These are phyloP conservation scores for Eudorina sp. DNA, from an alignment of 139 green algal species.

Conservation along the genomic window DNA sequence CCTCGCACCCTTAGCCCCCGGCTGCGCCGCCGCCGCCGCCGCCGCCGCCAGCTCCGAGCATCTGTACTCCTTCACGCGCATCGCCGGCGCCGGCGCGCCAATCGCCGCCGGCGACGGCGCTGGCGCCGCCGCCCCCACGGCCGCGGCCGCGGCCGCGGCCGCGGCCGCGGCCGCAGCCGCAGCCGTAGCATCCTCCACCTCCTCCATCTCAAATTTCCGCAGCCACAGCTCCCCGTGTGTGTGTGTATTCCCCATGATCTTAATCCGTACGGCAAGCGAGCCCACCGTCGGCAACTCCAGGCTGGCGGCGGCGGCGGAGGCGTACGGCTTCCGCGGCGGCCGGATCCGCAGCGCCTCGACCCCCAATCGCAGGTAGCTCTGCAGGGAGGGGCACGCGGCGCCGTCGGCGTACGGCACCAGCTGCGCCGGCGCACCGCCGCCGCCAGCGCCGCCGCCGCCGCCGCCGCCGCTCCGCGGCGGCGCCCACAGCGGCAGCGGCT, in stretches of 20 bases:
- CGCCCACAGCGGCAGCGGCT: constrained; percentile 2
- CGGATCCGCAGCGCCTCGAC: constrained; percentile 7
- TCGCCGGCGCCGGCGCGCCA: not conserved
- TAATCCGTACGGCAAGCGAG: not conserved
- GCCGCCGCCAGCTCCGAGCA: not conserved
- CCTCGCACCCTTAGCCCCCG: not conserved
- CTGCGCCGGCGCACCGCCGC: too few species aligned
- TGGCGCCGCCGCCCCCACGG: not conserved
- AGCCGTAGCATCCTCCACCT: not conserved
- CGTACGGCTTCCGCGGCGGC: not conserved
- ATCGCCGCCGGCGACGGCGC: not conserved
- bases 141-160: not conserved
- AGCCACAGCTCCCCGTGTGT: not conserved
- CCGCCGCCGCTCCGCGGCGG: not conserved
- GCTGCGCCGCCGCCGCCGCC: not conserved
- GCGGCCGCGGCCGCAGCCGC: not conserved
- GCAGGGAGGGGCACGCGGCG: constrained; percentile 9
- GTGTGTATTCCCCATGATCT: constrained; percentile 36
- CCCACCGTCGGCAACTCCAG: not conserved
- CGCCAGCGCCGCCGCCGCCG: too few species aligned
- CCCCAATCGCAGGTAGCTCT: constrained; percentile 31
- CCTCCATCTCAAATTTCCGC: not conserved
- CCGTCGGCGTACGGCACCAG: constrained; percentile 4
- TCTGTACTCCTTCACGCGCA: not conserved
- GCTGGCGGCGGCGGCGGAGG: not conserved